Percentiles rank a stretch among this genome's conserved stretches.
These are phyloP conservation scores for Royoungia palumana DNA, from an alignment of 768 basidiomycete species.

Conservation along the genomic window DNA sequence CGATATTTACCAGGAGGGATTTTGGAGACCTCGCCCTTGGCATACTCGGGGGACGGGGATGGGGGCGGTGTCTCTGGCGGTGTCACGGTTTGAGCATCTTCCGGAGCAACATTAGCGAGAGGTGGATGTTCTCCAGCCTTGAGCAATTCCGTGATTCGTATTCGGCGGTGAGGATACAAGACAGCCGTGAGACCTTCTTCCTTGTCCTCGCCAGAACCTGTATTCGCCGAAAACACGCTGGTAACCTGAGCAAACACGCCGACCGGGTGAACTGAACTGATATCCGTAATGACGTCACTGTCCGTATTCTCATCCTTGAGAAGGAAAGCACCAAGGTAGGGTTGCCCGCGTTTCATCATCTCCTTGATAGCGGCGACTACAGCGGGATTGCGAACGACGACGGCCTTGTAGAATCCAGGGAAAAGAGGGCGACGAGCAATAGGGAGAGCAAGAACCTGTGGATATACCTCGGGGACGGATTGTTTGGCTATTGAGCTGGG, in stretches of 20 bases:
- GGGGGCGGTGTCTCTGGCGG: slow-evolving; percentile 41
- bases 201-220: slow-evolving; percentile 55
- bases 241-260: slow-evolving; percentile 98
- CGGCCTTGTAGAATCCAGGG: slow-evolving; percentile 98
- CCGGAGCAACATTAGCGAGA: slow-evolving; percentile 35
- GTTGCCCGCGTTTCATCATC: slow-evolving; percentile 95
- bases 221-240: slow-evolving; percentile 72
- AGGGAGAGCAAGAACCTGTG: slow-evolving; percentile 91
- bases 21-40: slow-evolving; percentile 23
- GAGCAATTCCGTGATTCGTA: slow-evolving; percentile 83
- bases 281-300: slow-evolving; percentile 86
- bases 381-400: slow-evolving; percentile 85
- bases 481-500: slow-evolving; percentile 73
- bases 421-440: slow-evolving; percentile 94
- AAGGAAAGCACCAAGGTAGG: slow-evolving; percentile 94
- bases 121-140: slow-evolving; percentile 51
- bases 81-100: slow-evolving; percentile 42
- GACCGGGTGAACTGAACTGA: slow-evolving; percentile 85
- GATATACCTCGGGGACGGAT: slow-evolving; percentile 86
- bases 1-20: slow-evolving; percentile 20
- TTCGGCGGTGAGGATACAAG: slow-evolving; percentile 88
- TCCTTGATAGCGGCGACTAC: slow-evolving; percentile 95
- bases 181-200: slow-evolving; percentile 94
- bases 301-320: slow-evolving; percentile 93
- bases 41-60: slow-evolving; percentile 24